phyloP scores from a whole-genome alignment of 2,329 filamentous ascomycete species.

The Fusarium sp. region DNA sequence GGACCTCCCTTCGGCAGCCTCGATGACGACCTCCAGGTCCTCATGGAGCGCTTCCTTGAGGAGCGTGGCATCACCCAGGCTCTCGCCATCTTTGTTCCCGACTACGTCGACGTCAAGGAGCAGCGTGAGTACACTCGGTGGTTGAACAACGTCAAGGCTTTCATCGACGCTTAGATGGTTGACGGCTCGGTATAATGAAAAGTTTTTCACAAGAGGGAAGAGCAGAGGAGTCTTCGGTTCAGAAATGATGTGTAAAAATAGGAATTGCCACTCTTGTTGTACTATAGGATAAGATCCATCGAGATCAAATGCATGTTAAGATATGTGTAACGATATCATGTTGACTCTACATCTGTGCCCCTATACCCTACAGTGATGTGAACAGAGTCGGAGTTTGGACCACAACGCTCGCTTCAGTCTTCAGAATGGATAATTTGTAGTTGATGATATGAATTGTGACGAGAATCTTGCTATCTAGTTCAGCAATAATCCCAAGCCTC shows the following conservation, averaged over 20 bases:
- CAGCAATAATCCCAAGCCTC: slow-evolving; percentile 32
- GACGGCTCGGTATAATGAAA: slow-evolving; percentile 1
- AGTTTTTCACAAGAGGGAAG: slow-evolving; percentile 20
- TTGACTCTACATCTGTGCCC: not conserved
- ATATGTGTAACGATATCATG: slow-evolving; percentile 44
- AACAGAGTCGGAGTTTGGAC: too few species aligned
- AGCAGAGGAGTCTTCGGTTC: slow-evolving; percentile 21
- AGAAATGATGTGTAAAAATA: slow-evolving; percentile 37
- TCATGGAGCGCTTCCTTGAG: slow-evolving; percentile 93
- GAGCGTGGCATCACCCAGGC: slow-evolving; percentile 91
- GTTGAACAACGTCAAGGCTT: slow-evolving; percentile 87
- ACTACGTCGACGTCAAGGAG: slow-evolving; percentile 99
- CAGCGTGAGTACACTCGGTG: slow-evolving; percentile 95
- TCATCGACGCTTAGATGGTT: slow-evolving; percentile 74
- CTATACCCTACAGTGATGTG: not conserved
- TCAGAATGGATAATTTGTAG: not conserved
- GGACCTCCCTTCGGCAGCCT: slow-evolving; percentile 94
- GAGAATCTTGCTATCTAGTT: slow-evolving; percentile 37
- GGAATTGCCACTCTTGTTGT: slow-evolving; percentile 48
- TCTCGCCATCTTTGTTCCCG: slow-evolving; percentile 89
- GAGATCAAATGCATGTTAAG: slow-evolving; percentile 39
- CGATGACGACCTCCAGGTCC: slow-evolving; percentile 92
- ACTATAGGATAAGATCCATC: slow-evolving; percentile 43
- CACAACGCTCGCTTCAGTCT: not conserved
- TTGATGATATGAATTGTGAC: slow-evolving; percentile 25